Evolutionary conservation across 495 filamentous ascomycete species (phyloP).

Genomic region (Xylaria intraflava): DNA sequence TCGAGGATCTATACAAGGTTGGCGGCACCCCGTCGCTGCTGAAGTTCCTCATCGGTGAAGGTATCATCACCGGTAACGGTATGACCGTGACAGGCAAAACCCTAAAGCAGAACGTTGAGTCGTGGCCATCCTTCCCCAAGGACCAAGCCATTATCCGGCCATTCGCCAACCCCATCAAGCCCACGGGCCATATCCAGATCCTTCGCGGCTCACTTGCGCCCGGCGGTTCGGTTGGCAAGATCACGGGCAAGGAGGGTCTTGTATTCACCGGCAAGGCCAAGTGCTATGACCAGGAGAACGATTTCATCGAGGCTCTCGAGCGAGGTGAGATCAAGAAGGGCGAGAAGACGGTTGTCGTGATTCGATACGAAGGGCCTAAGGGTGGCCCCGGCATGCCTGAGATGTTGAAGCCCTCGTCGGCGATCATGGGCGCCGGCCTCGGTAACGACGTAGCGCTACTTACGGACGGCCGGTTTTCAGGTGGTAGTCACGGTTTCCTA

Average conservation of each 20-base stretch:
- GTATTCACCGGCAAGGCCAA: constrained; percentile 80
- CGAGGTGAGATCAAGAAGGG: constrained; percentile 83
- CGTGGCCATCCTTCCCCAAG: constrained; percentile 66
- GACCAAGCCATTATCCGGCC: constrained; percentile 92
- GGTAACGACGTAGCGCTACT: constrained; percentile 76
- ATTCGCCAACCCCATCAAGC: constrained; percentile 85
- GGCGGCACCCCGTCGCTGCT: constrained; percentile 87
- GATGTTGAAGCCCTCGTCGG: constrained; percentile 76
- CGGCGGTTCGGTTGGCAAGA: constrained; percentile 91
- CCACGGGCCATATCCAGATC: constrained; percentile 94
- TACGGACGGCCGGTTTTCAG: constrained; percentile 72
- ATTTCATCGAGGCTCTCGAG: constrained; percentile 72
- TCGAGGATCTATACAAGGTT: constrained; percentile 83
- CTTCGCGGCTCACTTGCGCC: constrained; percentile 85
- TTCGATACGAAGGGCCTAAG: constrained; percentile 88
- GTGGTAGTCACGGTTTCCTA: constrained; percentile 72
- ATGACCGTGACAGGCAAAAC: constrained; percentile 96
- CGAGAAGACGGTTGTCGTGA: constrained; percentile 95
- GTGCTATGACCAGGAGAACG: constrained; percentile 80
- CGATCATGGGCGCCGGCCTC: constrained; percentile 81
- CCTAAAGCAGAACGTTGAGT: constrained; percentile 80
- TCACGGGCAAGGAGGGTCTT: constrained; percentile 96
- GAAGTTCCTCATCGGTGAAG: constrained; percentile 87
- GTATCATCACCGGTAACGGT: constrained; percentile 76
- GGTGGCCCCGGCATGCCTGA: constrained; percentile 81